phyloP scores from a whole-genome alignment of 345 rosid species.

The Populus davidiana region DNA sequence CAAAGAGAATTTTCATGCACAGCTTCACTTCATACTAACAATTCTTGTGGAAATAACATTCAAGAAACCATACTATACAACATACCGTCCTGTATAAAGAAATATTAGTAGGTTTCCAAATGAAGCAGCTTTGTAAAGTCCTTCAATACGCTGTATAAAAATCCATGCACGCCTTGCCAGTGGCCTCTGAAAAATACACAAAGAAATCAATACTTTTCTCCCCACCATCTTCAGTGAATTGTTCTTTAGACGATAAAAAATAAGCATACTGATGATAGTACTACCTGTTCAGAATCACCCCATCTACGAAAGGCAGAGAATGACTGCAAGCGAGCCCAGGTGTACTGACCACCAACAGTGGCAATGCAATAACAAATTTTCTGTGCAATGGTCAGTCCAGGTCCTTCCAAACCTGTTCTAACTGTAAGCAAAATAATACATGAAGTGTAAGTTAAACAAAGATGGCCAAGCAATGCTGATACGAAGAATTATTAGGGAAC shows the following conservation, averaged over 20 bases:
- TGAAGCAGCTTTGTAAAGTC: constrained; percentile 86
- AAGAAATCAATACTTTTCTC: background rate
- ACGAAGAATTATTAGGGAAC: background rate
- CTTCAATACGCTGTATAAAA: constrained; percentile 70
- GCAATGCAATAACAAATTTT: constrained; percentile 91
- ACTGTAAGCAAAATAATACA: constrained; percentile 38
- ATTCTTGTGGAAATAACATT: constrained; percentile 2
- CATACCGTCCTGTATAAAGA: constrained; percentile 88
- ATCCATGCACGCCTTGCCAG: constrained; percentile 77
- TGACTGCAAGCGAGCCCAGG: constrained; percentile 83
- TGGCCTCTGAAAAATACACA: constrained; percentile 60
- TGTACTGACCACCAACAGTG: constrained; percentile 90
- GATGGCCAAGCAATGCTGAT: background rate
- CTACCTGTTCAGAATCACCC: constrained; percentile 94
- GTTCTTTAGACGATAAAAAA: background rate
- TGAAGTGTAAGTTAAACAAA: background rate
- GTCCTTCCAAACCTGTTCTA: constrained; percentile 94
- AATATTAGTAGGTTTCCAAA: constrained; percentile 82
- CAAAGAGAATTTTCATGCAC: background rate
- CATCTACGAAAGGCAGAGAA: constrained; percentile 97
- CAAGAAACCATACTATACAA: background rate
- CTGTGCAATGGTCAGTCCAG: constrained; percentile 79
- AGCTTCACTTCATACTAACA: background rate
- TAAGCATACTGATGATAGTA: background rate
- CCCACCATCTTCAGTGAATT: background rate